A percentile compares a stretch with the other conserved stretches of the same genome.
Conservation (phyloP, 306 rosid species). For the Cucurbita argyrosperma region DNA sequence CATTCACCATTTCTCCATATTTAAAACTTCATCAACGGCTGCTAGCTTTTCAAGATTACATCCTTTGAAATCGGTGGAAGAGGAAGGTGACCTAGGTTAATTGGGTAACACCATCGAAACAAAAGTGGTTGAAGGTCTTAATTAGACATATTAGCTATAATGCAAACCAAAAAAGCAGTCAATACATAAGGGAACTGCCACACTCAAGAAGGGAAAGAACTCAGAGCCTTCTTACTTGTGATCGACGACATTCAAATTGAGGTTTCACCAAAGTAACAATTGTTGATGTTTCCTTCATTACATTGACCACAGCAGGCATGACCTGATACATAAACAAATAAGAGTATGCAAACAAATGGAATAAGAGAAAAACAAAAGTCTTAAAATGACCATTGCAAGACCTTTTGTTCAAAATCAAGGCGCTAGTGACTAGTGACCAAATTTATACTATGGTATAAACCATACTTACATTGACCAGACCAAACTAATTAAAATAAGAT, state of each 20-base stretch:
- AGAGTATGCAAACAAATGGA: background rate
- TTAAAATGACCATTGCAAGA: background rate
- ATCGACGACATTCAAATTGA: constrained; percentile 85
- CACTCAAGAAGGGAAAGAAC: background rate
- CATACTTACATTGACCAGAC: background rate
- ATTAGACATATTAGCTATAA: background rate
- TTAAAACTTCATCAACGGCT: background rate
- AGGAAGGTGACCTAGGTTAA: background rate
- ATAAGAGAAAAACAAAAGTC: background rate
- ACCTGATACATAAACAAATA: constrained; percentile 40
- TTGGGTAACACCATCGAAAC: background rate
- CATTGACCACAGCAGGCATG: constrained; percentile 81
- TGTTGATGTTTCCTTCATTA: constrained; percentile 69
- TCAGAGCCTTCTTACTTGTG: constrained; percentile 43
- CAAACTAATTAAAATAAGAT: background rate
- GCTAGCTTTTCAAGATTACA: background rate
- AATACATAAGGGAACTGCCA: background rate
- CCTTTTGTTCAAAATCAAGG: background rate
- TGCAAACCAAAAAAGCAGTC: background rate
- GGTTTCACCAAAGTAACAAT: constrained; percentile 82
- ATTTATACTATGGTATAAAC: background rate
- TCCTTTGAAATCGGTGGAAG: background rate
- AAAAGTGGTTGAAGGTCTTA: too few species aligned
- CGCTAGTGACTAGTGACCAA: background rate
- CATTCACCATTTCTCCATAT: background rate